phyloP scores from a whole-genome alignment of 352 stramenopile genomes.

The Pythium utonaiense region DNA sequence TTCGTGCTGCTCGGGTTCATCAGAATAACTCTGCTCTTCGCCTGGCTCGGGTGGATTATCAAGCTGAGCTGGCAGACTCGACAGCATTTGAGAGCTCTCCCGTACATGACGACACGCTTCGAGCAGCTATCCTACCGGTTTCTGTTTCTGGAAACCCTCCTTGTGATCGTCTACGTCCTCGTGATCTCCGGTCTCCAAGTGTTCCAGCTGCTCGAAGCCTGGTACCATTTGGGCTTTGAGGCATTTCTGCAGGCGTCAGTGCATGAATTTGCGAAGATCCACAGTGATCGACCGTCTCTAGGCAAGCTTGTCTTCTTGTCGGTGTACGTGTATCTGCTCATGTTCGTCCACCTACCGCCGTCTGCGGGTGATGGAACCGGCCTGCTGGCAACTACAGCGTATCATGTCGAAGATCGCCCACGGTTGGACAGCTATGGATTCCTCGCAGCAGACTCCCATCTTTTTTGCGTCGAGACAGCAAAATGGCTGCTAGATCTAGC shows the following conservation, averaged over 20 bases:
- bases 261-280: slow-evolving; percentile 58
- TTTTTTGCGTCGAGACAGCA: slow-evolving; percentile 87
- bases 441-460: slow-evolving; percentile 58
- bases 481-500: slow-evolving; percentile 78
- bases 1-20: slow-evolving; percentile 69
- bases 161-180: slow-evolving; percentile 75
- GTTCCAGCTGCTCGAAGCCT: slow-evolving; percentile 53
- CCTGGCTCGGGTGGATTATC: slow-evolving; percentile 74
- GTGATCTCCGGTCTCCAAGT: slow-evolving; percentile 66
- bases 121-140: slow-evolving; percentile 88
- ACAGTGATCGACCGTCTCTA: slow-evolving; percentile 50
- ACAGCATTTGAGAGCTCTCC: slow-evolving; percentile 54
- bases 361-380: slow-evolving; percentile 41
- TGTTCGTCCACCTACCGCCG: slow-evolving; percentile 81
- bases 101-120: slow-evolving; percentile 84
- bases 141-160: slow-evolving; percentile 64
- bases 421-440: slow-evolving; percentile 62
- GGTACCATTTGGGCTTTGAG: slow-evolving; percentile 64
- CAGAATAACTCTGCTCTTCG: slow-evolving; percentile 51
- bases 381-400: slow-evolving; percentile 60
- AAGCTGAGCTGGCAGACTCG: slow-evolving; percentile 52
- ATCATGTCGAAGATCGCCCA: slow-evolving; percentile 65
- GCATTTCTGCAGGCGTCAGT: slow-evolving; percentile 69
- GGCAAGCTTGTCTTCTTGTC: slow-evolving; percentile 77
- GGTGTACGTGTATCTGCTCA: slow-evolving; percentile 78